These are phyloP conservation scores for Catharanthus roseus DNA, from an alignment of 257 asterid genomes.

Conservation along the genomic window DNA sequence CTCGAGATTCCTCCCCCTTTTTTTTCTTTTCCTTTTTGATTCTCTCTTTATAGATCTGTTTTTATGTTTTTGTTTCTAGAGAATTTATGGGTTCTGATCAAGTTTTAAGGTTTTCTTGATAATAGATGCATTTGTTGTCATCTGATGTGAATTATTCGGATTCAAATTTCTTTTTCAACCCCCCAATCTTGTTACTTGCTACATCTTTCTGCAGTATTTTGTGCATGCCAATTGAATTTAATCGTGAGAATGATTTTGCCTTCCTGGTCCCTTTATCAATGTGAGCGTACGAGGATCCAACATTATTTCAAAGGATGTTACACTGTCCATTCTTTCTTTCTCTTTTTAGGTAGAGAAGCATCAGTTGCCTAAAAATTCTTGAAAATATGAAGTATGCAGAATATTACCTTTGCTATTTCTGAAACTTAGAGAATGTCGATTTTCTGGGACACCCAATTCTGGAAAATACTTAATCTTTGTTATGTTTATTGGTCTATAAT, in stretches of 20 bases:
- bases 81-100: slow-evolving; percentile 1
- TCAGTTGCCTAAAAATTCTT: neutral
- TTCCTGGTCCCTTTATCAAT: neutral
- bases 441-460: neutral
- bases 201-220: neutral
- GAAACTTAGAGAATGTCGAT: neutral
- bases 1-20: neutral
- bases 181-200: neutral
- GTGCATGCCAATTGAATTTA: neutral
- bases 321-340: neutral
- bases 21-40: neutral
- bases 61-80: neutral
- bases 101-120: neutral
- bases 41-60: slow-evolving; percentile 5
- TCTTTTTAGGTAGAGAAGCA: neutral
- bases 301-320: neutral
- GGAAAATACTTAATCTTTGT: slow-evolving; percentile 2
- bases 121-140: neutral
- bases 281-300: neutral
- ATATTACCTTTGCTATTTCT: neutral
- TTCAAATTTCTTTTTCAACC: neutral
- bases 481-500: neutral
- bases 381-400: neutral
- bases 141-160: neutral
- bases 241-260: neutral